A percentile compares a stretch with the other conserved stretches of the same genome.
Conservation (phyloP, 352 stramenopile species). For the Phytophthora sp. region DNA sequence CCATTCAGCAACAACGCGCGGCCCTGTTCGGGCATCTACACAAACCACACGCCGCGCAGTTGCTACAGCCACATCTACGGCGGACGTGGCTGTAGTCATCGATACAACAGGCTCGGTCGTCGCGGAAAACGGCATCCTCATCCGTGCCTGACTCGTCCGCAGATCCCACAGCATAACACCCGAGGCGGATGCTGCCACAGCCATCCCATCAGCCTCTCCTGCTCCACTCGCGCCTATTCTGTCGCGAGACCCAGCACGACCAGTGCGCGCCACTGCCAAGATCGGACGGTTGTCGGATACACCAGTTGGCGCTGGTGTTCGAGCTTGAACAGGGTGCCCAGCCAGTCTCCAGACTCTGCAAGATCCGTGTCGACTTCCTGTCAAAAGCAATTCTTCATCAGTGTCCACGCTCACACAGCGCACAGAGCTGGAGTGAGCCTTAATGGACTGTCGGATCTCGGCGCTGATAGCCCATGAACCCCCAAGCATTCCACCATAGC, state of each 20-base stretch:
- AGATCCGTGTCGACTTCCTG: slow-evolving; percentile 76
- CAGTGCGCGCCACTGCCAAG: slow-evolving; percentile 27
- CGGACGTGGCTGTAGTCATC: slow-evolving; percentile 23
- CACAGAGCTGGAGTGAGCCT: slow-evolving; percentile 70
- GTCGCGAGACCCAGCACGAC: slow-evolving; percentile 1
- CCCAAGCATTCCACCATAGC: slow-evolving; percentile 11
- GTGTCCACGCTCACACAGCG: slow-evolving; percentile 58
- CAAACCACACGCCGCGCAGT: slow-evolving; percentile 52
- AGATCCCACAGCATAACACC: slow-evolving; percentile 76
- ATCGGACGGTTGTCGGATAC: slow-evolving; percentile 28
- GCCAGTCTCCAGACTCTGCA: slow-evolving; percentile 74
- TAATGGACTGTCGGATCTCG: slow-evolving; percentile 62
- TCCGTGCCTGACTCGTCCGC: slow-evolving; percentile 59
- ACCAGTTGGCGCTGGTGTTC: slow-evolving; percentile 12
- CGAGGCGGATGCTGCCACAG: slow-evolving; percentile 46
- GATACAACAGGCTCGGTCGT: slow-evolving; percentile 50
- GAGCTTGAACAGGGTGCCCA: slow-evolving; percentile 50
- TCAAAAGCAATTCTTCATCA: slow-evolving; percentile 68
- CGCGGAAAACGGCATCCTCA: slow-evolving; percentile 58
- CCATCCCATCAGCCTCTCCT: slow-evolving; percentile 34
- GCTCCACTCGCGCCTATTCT: slow-evolving; percentile 5
- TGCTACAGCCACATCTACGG: slow-evolving; percentile 59
- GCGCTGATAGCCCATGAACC: slow-evolving; percentile 34
- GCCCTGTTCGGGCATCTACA: slow-evolving; percentile 50
- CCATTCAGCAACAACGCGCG: slow-evolving; percentile 70